Conservation (phyloP, 352 stramenopile genomes). For the Globisporangium canariense region DNA sequence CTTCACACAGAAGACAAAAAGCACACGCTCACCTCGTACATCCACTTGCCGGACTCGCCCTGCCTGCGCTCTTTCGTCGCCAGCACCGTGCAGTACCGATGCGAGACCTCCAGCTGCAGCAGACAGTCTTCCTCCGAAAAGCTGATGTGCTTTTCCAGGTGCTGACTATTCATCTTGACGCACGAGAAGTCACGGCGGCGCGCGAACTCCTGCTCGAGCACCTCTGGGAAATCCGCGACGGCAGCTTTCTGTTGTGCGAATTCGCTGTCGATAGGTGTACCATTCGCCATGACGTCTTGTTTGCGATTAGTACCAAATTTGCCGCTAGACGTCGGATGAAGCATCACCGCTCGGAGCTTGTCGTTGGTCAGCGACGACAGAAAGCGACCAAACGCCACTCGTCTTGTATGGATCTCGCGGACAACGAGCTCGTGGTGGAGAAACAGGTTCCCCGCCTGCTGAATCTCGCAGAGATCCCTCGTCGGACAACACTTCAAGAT, state of each 20-base stretch:
- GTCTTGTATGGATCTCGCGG: conserved; percentile 62
- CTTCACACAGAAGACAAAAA: neutral
- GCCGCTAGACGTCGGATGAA: neutral
- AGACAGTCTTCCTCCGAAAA: conserved; percentile 76
- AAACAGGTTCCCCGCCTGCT: conserved; percentile 39
- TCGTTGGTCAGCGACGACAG: conserved; percentile 57
- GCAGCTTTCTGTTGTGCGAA: conserved; percentile 33
- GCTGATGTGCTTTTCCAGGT: conserved; percentile 54
- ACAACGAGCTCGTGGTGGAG: conserved; percentile 52
- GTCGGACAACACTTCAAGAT: conserved; percentile 59
- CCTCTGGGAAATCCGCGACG: conserved; percentile 48
- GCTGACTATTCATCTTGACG: conserved; percentile 66
- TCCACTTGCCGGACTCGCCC: conserved; percentile 73
- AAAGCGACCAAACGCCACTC: conserved; percentile 48
- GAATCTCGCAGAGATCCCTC: conserved; percentile 48
- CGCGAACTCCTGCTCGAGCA: conserved; percentile 58
- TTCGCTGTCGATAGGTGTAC: conserved; percentile 24
- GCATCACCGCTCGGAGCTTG: conserved; percentile 37
- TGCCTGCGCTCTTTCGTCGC: conserved; percentile 69
- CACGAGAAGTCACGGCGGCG: conserved; percentile 62
- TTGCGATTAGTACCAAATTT: neutral
- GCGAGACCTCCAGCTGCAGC: conserved; percentile 57
- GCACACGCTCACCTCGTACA: conserved; percentile 55
- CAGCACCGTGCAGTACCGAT: conserved; percentile 67
- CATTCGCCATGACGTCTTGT: too few species aligned